Percentiles rank a stretch among this genome's conserved stretches.
Evolutionary conservation across 768 basidiomycete species (phyloP).

Genomic region (Suillus spraguei): DNA sequence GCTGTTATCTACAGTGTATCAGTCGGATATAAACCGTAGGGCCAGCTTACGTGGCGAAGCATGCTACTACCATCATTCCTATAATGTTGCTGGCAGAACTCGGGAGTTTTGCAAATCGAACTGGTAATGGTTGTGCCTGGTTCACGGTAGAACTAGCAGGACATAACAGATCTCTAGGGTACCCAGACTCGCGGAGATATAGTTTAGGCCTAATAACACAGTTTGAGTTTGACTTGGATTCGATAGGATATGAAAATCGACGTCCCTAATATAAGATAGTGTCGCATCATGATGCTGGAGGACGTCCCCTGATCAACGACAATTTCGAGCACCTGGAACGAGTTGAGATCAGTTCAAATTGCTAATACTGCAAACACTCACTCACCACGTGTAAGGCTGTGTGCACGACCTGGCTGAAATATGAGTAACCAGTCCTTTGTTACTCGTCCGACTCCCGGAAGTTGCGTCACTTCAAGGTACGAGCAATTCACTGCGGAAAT

Average conservation of each 20-base stretch:
- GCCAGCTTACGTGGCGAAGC: background rate
- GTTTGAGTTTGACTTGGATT: background rate
- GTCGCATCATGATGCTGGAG: too few species aligned
- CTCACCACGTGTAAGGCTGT: too few species aligned
- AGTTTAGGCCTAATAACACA: background rate
- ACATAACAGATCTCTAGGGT: background rate
- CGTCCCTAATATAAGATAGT: background rate
- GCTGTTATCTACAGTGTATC: background rate
- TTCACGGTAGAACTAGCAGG: background rate
- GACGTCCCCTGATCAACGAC: background rate
- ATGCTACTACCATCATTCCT: background rate
- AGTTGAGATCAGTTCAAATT: background rate
- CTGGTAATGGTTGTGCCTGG: background rate
- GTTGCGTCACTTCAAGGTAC: too few species aligned
- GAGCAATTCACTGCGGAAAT: too few species aligned
- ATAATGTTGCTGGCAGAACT: background rate
- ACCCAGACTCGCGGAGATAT: background rate
- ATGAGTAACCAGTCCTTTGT: too few species aligned
- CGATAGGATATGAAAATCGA: background rate
- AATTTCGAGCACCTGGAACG: background rate
- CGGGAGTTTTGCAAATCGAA: too few species aligned
- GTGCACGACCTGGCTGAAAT: too few species aligned
- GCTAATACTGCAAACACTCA: background rate
- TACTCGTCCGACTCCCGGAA: too few species aligned
- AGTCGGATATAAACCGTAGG: background rate